Conservation (phyloP, 768 basidiomycete species). For the Lepiota brunneoincarnata region DNA sequence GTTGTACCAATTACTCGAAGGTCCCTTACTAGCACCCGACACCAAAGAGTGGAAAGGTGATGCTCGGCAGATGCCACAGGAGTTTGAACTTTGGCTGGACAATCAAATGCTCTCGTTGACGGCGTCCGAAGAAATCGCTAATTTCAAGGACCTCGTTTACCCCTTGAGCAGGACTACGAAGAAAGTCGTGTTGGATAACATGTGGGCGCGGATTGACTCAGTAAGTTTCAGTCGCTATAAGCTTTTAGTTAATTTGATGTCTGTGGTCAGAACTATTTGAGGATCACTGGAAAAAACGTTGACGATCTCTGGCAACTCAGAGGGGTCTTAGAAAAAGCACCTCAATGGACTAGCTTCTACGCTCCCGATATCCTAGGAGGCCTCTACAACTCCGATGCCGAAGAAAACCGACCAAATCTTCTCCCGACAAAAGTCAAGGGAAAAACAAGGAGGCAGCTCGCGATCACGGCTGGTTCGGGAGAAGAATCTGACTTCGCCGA, state of each 20-base stretch:
- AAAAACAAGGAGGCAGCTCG: constrained; percentile 41
- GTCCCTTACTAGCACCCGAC: constrained; percentile 55
- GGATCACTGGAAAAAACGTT: constrained; percentile 48
- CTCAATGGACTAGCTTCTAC: constrained; percentile 57
- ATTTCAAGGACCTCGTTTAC: constrained; percentile 53
- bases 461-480: constrained; percentile 44
- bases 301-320: constrained; percentile 65
- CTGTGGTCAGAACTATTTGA: constrained; percentile 53
- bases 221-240: constrained; percentile 32
- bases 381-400: constrained; percentile 23
- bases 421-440: constrained; percentile 22
- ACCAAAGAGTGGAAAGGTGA: constrained; percentile 50
- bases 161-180: constrained; percentile 59
- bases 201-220: constrained; percentile 64
- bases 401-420: constrained; percentile 14
- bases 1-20: constrained; percentile 62
- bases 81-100: constrained; percentile 65
- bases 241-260: not conserved
- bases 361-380: constrained; percentile 23
- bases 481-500: constrained; percentile 45
- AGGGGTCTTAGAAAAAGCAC: constrained; percentile 45
- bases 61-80: constrained; percentile 52
- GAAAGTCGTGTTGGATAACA: constrained; percentile 44
- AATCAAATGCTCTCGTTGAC: constrained; percentile 61
- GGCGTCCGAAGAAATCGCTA: constrained; percentile 49